Conservation (phyloP, 176 grass and related monocot species). For the Echinochloa phyllopogon region DNA sequence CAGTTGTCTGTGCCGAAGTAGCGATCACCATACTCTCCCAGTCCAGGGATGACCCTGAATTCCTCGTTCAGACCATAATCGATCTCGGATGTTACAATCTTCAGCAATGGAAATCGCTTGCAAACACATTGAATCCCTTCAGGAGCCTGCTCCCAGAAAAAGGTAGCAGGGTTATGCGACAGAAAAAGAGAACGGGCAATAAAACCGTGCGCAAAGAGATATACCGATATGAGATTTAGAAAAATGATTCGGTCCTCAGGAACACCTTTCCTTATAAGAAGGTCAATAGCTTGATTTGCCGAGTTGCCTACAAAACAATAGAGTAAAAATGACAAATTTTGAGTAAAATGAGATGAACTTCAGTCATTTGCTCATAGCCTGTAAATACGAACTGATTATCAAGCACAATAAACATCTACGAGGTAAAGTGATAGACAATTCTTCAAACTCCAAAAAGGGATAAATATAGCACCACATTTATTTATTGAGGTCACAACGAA, state of each 20-base stretch:
- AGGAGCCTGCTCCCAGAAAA: conserved; percentile 61
- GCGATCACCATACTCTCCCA: conserved; percentile 95
- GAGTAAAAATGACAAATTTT: neutral
- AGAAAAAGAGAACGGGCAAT: neutral
- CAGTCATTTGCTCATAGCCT: neutral
- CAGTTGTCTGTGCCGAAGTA: conserved; percentile 95
- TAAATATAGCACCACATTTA: conserved; percentile 7
- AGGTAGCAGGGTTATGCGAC: neutral
- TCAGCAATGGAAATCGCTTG: conserved; percentile 76
- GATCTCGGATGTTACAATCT: conserved; percentile 97
- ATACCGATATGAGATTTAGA: conserved; percentile 96
- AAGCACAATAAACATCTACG: conserved; percentile 20
- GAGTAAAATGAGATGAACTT: neutral
- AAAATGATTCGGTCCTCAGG: conserved; percentile 92
- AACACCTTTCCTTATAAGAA: conserved; percentile 94
- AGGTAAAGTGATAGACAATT: neutral
- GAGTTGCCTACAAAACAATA: conserved; percentile 72
- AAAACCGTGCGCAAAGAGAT: neutral
- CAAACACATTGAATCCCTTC: conserved; percentile 96
- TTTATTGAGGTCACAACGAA: neutral
- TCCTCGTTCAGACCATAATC: conserved; percentile 81
- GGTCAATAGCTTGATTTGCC: conserved; percentile 91
- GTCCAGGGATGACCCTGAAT: conserved; percentile 86
- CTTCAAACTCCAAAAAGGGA: neutral
- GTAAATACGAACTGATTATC: neutral